A percentile compares a stretch with the other conserved stretches of the same genome.
These are phyloP conservation scores for Rhizopogon sp. DNA, from an alignment of 768 basidiomycete genomes.

Conservation along the genomic window DNA sequence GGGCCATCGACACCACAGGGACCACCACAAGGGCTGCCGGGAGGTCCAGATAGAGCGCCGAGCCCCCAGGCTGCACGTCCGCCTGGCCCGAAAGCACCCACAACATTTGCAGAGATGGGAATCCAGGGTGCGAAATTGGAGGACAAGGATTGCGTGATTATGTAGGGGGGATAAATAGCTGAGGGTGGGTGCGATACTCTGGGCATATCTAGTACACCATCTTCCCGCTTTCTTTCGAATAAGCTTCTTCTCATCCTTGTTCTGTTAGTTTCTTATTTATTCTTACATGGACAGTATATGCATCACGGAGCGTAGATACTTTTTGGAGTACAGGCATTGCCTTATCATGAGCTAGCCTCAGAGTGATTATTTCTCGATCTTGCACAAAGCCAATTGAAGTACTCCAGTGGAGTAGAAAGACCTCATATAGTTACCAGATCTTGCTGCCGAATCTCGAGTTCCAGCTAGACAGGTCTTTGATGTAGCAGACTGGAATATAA, in stretches of 20 bases:
- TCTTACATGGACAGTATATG: not conserved
- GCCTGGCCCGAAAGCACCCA: slow-evolving; percentile 36
- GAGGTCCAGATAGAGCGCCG: not conserved
- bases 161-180: slow-evolving; percentile 39
- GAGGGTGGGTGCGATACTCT: not conserved
- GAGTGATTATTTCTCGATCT: no score
- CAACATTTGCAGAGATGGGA: slow-evolving; percentile 94
- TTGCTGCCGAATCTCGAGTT: no score
- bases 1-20: slow-evolving; percentile 11
- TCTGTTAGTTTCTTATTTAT: not conserved
- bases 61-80: slow-evolving; percentile 5
- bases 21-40: slow-evolving; percentile 4
- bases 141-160: slow-evolving; percentile 81
- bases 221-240: not conserved
- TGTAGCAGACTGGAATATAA: no score
- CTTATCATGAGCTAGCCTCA: no score
- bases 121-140: slow-evolving; percentile 73
- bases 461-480: no score
- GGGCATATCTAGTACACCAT: not conserved
- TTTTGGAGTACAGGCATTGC: no score
- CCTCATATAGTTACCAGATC: no score
- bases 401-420: no score
- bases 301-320: not conserved
- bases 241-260: not conserved
- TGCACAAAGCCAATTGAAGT: no score